Percentiles rank a stretch among this genome's conserved stretches.
phyloP scores from a whole-genome alignment of 768 basidiomycete species.

The Pleurotus cornucopiae region DNA sequence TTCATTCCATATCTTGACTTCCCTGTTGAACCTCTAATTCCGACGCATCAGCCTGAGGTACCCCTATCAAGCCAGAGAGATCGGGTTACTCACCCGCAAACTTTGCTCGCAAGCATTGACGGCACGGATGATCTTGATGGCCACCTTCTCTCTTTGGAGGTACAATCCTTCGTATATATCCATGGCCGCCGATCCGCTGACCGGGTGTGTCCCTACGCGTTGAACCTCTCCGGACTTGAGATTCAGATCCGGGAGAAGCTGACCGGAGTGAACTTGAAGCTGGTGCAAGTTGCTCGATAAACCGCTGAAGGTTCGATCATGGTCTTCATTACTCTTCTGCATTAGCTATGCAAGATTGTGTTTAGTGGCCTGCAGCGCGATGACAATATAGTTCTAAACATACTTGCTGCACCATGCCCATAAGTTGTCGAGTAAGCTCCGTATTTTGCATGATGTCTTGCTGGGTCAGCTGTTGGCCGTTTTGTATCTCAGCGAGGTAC shows the following conservation, averaged over 20 bases:
- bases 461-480: slow-evolving; percentile 19
- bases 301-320: slow-evolving; percentile 34
- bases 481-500: slow-evolving; percentile 39
- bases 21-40: slow-evolving; percentile 44
- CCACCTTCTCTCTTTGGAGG: slow-evolving; percentile 49
- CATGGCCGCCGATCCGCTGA: slow-evolving; percentile 48
- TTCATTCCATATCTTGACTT: slow-evolving; percentile 43
- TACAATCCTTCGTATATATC: slow-evolving; percentile 54
- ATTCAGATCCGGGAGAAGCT: slow-evolving; percentile 46
- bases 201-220: slow-evolving; percentile 43
- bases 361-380: not conserved
- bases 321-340: slow-evolving; percentile 23
- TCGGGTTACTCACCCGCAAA: slow-evolving; percentile 27
- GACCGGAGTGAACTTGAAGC: slow-evolving; percentile 40
- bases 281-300: slow-evolving; percentile 46
- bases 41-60: not conserved
- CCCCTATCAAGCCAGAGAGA: too few species aligned
- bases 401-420: slow-evolving; percentile 49
- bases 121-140: slow-evolving; percentile 52
- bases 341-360: slow-evolving; percentile 21
- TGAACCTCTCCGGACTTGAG: slow-evolving; percentile 50
- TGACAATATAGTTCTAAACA: slow-evolving; percentile 1
- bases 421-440: slow-evolving; percentile 35
- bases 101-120: slow-evolving; percentile 44
- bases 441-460: slow-evolving; percentile 26